A percentile compares a stretch with the other conserved stretches of the same genome.
Conservation (phyloP, 768 basidiomycete species). For the Paxillus rubicundulus region DNA sequence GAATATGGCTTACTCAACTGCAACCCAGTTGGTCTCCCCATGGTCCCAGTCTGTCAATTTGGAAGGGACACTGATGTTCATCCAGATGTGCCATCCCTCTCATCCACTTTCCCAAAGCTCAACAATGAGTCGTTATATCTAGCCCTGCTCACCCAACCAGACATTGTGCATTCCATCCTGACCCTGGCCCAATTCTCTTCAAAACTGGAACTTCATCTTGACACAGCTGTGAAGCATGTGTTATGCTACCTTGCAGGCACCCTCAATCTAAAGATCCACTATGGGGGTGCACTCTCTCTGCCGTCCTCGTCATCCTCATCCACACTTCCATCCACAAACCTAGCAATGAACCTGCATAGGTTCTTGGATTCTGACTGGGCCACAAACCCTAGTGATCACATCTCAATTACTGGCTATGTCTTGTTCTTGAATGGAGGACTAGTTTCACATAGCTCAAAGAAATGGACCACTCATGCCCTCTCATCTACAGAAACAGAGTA, state of each 20-base stretch:
- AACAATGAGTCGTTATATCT: conserved; percentile 11
- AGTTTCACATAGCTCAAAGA: conserved; percentile 33
- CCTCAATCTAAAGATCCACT: background rate
- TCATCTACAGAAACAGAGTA: background rate
- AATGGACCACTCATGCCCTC: conserved; percentile 8
- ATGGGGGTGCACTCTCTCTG: no score
- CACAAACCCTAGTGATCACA: no score
- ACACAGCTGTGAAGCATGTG: conserved; percentile 16
- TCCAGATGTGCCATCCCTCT: background rate
- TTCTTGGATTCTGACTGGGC: conserved; percentile 29
- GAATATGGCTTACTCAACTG: no score
- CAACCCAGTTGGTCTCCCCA: background rate
- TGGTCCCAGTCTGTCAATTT: background rate
- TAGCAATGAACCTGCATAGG: background rate
- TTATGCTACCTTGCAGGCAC: conserved; percentile 27
- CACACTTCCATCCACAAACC: no score
- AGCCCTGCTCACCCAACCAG: conserved; percentile 32
- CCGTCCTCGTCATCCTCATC: no score
- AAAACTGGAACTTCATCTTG: conserved; percentile 13
- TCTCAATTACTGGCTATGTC: conserved; percentile 29
- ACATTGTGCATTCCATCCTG: conserved; percentile 33
- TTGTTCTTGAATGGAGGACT: conserved; percentile 26
- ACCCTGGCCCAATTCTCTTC: conserved; percentile 32
- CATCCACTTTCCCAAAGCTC: background rate
- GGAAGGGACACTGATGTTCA: background rate